These are phyloP conservation scores for Niveomyces coronatus DNA, from an alignment of 2,329 filamentous ascomycete genomes.

Conservation along the genomic window DNA sequence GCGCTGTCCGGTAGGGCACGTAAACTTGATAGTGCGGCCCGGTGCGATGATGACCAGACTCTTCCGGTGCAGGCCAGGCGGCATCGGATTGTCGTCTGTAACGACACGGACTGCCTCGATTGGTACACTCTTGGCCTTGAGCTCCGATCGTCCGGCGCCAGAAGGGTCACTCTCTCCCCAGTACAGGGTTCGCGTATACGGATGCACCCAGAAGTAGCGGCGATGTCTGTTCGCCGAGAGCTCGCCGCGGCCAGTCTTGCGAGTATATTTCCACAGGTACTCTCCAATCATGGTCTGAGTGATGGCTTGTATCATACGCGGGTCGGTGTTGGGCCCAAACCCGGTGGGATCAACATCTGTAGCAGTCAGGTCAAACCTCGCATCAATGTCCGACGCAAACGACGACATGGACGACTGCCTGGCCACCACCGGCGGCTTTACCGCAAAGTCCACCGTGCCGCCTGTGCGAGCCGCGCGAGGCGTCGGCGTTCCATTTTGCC, in stretches of 20 bases:
- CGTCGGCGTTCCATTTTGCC: slow-evolving; percentile 47
- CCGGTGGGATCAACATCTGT: slow-evolving; percentile 42
- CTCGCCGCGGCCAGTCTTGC: slow-evolving; percentile 80
- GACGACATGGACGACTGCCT: slow-evolving; percentile 80
- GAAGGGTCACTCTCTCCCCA: slow-evolving; percentile 91
- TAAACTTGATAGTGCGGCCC: slow-evolving; percentile 84
- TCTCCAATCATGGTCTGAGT: slow-evolving; percentile 99
- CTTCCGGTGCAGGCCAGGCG: slow-evolving; percentile 88
- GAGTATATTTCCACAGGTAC: slow-evolving; percentile 97
- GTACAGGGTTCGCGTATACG: slow-evolving; percentile 91
- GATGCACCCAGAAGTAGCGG: slow-evolving; percentile 98
- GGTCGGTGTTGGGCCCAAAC: slow-evolving; percentile 68
- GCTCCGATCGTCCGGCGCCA: slow-evolving; percentile 62
- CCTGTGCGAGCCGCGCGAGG: slow-evolving; percentile 39
- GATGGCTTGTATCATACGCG: slow-evolving; percentile 97
- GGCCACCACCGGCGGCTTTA: slow-evolving; percentile 23
- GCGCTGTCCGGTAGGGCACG: slow-evolving; percentile 81
- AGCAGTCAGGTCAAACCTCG: slow-evolving; percentile 68
- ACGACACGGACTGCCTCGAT: slow-evolving; percentile 91
- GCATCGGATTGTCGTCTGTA: slow-evolving; percentile 88
- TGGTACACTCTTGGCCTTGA: slow-evolving; percentile 76
- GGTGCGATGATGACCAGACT: slow-evolving; percentile 85
- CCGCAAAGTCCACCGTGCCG: slow-evolving; percentile 40
- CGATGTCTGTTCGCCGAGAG: slow-evolving; percentile 85
- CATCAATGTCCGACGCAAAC: slow-evolving; percentile 88